These are phyloP conservation scores for Apiospora rasikravindrae DNA, from an alignment of 2,329 filamentous ascomycete species.

Conservation along the genomic window DNA sequence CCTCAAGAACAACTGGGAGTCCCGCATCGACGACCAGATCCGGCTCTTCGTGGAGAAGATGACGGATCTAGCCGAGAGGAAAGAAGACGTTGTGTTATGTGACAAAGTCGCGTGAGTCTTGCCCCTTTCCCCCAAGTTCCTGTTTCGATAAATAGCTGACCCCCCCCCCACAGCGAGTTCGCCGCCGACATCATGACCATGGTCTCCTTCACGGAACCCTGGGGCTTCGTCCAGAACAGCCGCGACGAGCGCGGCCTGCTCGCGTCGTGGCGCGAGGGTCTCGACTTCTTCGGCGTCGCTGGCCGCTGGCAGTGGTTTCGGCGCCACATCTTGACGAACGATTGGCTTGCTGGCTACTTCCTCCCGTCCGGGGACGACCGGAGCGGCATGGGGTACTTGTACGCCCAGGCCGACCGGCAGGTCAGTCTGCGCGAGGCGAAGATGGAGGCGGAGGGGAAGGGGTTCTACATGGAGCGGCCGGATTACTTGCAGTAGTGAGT, in stretches of 20 bases:
- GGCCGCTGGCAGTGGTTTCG: conserved; percentile 42
- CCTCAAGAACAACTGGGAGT: conserved; percentile 45
- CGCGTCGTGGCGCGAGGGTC: conserved; percentile 41
- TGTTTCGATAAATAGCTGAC: background rate
- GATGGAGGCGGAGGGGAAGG: conserved; percentile 25
- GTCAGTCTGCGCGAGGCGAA: conserved; percentile 34
- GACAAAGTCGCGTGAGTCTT: conserved; percentile 40
- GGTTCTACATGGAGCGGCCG: conserved; percentile 27
- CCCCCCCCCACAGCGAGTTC: conserved; percentile 35
- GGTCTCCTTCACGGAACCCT: conserved; percentile 43
- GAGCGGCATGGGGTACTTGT: conserved; percentile 43
- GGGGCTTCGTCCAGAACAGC: conserved; percentile 44
- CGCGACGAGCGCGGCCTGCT: conserved; percentile 44
- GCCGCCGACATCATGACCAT: conserved; percentile 48
- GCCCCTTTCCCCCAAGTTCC: background rate
- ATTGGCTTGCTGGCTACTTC: conserved; percentile 29
- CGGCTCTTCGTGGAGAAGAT: conserved; percentile 39
- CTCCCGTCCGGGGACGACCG: conserved; percentile 38
- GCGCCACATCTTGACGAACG: conserved; percentile 35
- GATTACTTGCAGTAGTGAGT: conserved; percentile 41
- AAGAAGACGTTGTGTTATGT: conserved; percentile 35
- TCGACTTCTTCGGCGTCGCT: conserved; percentile 45
- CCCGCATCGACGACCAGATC: conserved; percentile 41
- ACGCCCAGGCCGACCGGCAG: conserved; percentile 41
- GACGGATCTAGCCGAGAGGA: conserved; percentile 33